Evolutionary conservation across 2,329 filamentous ascomycete genomes (phyloP).

Genomic region (Aureobasidium zeae): DNA sequence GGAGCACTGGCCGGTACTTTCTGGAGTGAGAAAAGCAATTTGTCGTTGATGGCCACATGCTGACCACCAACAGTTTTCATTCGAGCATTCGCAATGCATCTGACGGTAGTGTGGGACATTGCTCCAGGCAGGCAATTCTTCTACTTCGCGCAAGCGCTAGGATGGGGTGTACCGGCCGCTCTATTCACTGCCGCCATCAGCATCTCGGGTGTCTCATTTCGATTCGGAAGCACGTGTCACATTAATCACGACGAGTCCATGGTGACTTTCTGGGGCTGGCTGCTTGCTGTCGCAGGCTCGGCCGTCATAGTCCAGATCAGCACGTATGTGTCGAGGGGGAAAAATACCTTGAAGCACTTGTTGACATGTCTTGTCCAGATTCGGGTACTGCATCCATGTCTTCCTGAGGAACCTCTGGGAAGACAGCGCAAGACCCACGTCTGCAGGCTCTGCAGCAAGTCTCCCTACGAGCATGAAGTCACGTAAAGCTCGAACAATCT

Average conservation of each 20-base stretch:
- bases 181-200: slow-evolving; percentile 68
- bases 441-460: slow-evolving; percentile 37
- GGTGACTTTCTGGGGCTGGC: slow-evolving; percentile 80
- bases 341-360: not conserved
- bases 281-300: slow-evolving; percentile 66
- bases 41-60: not conserved
- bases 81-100: slow-evolving; percentile 79
- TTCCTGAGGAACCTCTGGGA: slow-evolving; percentile 72
- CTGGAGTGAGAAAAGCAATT: slow-evolving; percentile 51
- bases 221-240: slow-evolving; percentile 85
- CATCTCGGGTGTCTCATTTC: slow-evolving; percentile 85
- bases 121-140: slow-evolving; percentile 84
- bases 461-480: slow-evolving; percentile 68
- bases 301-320: slow-evolving; percentile 73
- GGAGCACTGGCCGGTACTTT: slow-evolving; percentile 77
- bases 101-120: slow-evolving; percentile 97
- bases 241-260: slow-evolving; percentile 84
- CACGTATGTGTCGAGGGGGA: slow-evolving; percentile 55
- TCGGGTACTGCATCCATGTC: slow-evolving; percentile 83
- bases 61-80: slow-evolving; percentile 53
- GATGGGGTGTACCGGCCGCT: slow-evolving; percentile 74
- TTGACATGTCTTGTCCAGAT: slow-evolving; percentile 24
- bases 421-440: slow-evolving; percentile 46
- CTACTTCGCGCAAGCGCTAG: slow-evolving; percentile 67
- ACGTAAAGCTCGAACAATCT: slow-evolving; percentile 79